Conservation (phyloP, 148 eudicot genomes). For the Chenopodium formosanum region DNA sequence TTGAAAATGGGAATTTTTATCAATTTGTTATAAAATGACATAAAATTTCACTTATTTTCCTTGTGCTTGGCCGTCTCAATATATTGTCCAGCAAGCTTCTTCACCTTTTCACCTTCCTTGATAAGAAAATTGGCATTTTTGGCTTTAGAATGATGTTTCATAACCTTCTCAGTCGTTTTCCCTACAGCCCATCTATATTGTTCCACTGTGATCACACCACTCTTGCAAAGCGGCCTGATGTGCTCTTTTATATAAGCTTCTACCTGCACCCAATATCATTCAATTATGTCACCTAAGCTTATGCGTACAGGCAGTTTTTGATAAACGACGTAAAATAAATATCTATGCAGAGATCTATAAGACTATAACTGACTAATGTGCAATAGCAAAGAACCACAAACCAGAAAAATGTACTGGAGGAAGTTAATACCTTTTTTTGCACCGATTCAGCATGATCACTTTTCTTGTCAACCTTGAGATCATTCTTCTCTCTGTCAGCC, state of each 20-base stretch:
- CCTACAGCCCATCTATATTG: slow-evolving; percentile 83
- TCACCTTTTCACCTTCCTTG: slow-evolving; percentile 39
- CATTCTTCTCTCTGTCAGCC: slow-evolving; percentile 28
- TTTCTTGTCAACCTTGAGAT: slow-evolving; percentile 34
- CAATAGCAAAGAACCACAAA: neutral
- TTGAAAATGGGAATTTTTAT: neutral
- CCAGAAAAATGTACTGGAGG: neutral
- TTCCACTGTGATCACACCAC: slow-evolving; percentile 77
- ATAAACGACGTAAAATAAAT: neutral
- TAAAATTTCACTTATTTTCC: slow-evolving; percentile 20
- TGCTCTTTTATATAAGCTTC: slow-evolving; percentile 96
- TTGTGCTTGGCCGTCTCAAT: slow-evolving; percentile 74
- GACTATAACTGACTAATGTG: neutral
- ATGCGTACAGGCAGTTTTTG: neutral
- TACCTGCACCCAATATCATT: slow-evolving; percentile 41
- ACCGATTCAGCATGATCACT: slow-evolving; percentile 38
- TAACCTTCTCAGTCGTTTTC: slow-evolving; percentile 78
- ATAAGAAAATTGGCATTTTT: slow-evolving; percentile 77
- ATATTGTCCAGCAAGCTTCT: slow-evolving; percentile 86
- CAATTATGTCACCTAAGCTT: neutral
- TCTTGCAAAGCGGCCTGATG: slow-evolving; percentile 92
- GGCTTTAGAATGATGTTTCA: slow-evolving; percentile 82
- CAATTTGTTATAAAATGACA: neutral
- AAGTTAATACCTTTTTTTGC: slow-evolving; percentile 55
- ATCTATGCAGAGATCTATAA: neutral